Conservation (phyloP, 2,329 filamentous ascomycete genomes). For the Sporothrix schenckii region DNA sequence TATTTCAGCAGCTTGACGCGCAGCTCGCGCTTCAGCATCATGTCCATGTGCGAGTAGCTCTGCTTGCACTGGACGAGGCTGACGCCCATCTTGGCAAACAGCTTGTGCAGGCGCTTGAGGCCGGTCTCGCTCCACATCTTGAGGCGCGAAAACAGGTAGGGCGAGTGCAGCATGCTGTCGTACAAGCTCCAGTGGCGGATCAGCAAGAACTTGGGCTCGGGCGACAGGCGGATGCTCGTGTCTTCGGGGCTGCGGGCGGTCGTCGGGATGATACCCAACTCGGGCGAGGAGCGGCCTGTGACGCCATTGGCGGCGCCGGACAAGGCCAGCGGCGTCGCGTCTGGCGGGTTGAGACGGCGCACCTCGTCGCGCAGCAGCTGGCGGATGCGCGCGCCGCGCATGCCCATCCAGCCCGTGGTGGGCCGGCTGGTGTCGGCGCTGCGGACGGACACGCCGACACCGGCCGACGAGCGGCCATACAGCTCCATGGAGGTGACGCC, state of each 20-base stretch:
- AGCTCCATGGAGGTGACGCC: slow-evolving; percentile 93
- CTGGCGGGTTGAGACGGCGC: slow-evolving; percentile 83
- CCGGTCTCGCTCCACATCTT: slow-evolving; percentile 94
- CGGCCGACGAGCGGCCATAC: slow-evolving; percentile 82
- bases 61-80: slow-evolving; percentile 92
- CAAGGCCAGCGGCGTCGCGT: slow-evolving; percentile 45
- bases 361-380: slow-evolving; percentile 91
- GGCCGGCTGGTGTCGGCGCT: slow-evolving; percentile 53
- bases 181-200: slow-evolving; percentile 97
- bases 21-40: slow-evolving; percentile 83
- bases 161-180: slow-evolving; percentile 97
- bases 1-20: slow-evolving; percentile 87
- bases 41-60: slow-evolving; percentile 97
- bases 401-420: slow-evolving; percentile 75
- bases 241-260: slow-evolving; percentile 88
- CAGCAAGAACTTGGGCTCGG: slow-evolving; percentile 89
- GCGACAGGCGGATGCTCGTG: slow-evolving; percentile 86
- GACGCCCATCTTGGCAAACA: slow-evolving; percentile 97
- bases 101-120: slow-evolving; percentile 84
- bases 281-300: slow-evolving; percentile 61
- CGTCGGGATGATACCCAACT: slow-evolving; percentile 83
- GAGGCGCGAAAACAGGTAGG: slow-evolving; percentile 86
- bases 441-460: slow-evolving; percentile 65
- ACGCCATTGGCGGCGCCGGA: slow-evolving; percentile 49
- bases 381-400: slow-evolving; percentile 79